These are phyloP conservation scores for Plectranthus barbatus DNA, from an alignment of 257 asterid species.

Conservation along the genomic window DNA sequence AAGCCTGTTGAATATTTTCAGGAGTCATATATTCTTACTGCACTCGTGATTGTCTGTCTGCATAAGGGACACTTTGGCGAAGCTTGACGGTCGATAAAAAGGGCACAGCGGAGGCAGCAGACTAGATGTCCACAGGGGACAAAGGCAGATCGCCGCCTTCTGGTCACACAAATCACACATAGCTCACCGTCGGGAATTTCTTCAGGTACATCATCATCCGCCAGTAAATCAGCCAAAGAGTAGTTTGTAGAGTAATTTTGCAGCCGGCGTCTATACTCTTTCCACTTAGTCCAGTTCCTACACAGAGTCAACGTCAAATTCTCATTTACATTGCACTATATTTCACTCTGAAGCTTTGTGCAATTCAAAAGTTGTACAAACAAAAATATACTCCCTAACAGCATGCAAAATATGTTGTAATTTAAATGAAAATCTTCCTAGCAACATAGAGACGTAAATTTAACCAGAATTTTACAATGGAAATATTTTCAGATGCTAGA, in stretches of 20 bases:
- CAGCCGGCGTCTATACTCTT: slow-evolving; percentile 56
- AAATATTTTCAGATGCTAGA: not conserved
- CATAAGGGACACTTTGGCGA: slow-evolving; percentile 83
- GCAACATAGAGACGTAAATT: not conserved
- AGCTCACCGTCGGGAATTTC: slow-evolving; percentile 75
- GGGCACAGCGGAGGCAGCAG: slow-evolving; percentile 84
- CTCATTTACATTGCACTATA: not conserved
- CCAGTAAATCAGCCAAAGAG: slow-evolving; percentile 16
- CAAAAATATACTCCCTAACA: too few relatives aligned
- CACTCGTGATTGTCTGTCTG: slow-evolving; percentile 58
- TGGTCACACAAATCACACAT: slow-evolving; percentile 71
- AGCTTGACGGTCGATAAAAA: slow-evolving; percentile 54
- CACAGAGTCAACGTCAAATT: not conserved
- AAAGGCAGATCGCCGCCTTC: slow-evolving; percentile 80
- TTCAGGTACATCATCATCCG: slow-evolving; percentile 60
- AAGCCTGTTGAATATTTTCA: slow-evolving; percentile 22
- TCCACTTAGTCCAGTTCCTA: slow-evolving; percentile 85
- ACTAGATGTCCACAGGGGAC: slow-evolving; percentile 90
- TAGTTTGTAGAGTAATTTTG: slow-evolving; percentile 25
- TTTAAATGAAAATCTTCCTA: too few relatives aligned
- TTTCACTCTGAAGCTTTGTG: not conserved
- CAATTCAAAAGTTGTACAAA: too few relatives aligned
- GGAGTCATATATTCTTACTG: slow-evolving; percentile 71
- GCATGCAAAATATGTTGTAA: too few relatives aligned
- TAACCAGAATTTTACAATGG: too few relatives aligned